Evolutionary conservation across 2,329 filamentous ascomycete species (phyloP).

Genomic region (Fusarium xyrophilum): DNA sequence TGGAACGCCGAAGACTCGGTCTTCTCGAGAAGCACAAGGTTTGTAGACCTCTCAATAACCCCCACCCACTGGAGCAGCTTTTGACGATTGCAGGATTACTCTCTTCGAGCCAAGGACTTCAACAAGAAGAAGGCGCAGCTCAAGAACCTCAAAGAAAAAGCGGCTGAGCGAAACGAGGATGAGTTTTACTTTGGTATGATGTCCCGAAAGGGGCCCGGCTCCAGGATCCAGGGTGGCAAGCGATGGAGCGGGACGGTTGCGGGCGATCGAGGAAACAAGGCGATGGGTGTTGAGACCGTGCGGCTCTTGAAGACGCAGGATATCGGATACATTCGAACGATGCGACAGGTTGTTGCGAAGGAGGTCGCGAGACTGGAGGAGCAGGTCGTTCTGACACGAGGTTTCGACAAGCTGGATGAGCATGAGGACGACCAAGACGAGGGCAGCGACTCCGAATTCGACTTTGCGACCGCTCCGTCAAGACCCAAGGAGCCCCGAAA

Average conservation of each 20-base stretch:
- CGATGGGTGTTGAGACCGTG: conserved; percentile 63
- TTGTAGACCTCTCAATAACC: conserved; percentile 18
- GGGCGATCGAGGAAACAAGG: conserved; percentile 64
- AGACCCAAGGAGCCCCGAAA: conserved; percentile 51
- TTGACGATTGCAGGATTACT: conserved; percentile 61
- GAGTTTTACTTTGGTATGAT: conserved; percentile 78
- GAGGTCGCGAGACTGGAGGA: conserved; percentile 64
- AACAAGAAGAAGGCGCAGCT: conserved; percentile 69
- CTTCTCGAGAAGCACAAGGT: conserved; percentile 96
- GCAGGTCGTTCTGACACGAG: conserved; percentile 55
- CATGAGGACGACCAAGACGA: conserved; percentile 44
- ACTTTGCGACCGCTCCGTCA: conserved; percentile 40
- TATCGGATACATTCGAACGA: conserved; percentile 68
- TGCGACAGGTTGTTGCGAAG: conserved; percentile 65
- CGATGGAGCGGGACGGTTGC: conserved; percentile 62
- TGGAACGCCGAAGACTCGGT: conserved; percentile 84
- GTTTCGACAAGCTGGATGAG: conserved; percentile 48
- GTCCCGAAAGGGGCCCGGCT: conserved; percentile 63
- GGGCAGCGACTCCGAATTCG: conserved; percentile 45
- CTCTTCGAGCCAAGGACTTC: conserved; percentile 69
- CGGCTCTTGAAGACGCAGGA: conserved; percentile 74
- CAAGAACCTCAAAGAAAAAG: conserved; percentile 66
- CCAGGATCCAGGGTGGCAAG: conserved; percentile 56
- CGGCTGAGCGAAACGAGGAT: conserved; percentile 72
- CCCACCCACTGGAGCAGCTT: conserved; percentile 14